Conservation (phyloP, 1,284 basidiomycete species). For the Fomes fomentarius region DNA sequence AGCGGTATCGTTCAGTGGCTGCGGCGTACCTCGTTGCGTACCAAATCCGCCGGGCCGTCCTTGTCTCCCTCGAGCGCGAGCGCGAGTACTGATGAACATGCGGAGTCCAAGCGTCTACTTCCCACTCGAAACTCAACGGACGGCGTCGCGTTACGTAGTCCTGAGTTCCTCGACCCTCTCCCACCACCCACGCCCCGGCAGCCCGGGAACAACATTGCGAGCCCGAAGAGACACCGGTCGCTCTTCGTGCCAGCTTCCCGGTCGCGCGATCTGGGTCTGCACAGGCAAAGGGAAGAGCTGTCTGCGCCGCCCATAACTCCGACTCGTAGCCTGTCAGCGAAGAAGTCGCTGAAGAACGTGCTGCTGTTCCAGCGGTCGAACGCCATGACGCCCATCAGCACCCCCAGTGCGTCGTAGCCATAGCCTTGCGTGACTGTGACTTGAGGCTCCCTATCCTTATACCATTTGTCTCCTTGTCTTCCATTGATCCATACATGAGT, state of each 20-base stretch:
- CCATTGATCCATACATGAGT: neutral
- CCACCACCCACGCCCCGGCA: slow-evolving; percentile 3
- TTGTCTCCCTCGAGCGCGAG: slow-evolving; percentile 18
- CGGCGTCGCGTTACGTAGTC: slow-evolving; percentile 7
- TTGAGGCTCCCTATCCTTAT: neutral
- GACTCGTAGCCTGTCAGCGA: slow-evolving; percentile 1
- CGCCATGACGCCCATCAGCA: slow-evolving; percentile 6
- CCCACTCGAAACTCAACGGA: slow-evolving; percentile 13
- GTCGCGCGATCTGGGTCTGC: slow-evolving; percentile 13
- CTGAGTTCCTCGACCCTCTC: neutral
- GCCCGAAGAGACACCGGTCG: slow-evolving; percentile 30
- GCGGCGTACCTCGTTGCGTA: slow-evolving; percentile 49
- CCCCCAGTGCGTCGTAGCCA: neutral
- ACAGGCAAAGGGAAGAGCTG: neutral
- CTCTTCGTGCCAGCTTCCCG: slow-evolving; percentile 29
- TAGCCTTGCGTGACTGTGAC: neutral
- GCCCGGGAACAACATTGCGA: slow-evolving; percentile 16
- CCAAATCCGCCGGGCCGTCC: slow-evolving; percentile 44
- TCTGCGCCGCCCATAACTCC: neutral
- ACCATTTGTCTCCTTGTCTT: neutral
- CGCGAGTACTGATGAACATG: slow-evolving; percentile 17
- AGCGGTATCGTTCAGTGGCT: slow-evolving; percentile 46
- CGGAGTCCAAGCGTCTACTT: neutral
- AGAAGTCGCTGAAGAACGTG: slow-evolving; percentile 9
- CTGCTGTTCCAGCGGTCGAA: slow-evolving; percentile 13